A percentile compares a stretch with the other conserved stretches of the same genome.
Evolutionary conservation across 1,139 yeast species (phyloP).

Genomic region (Candida mesenterica): DNA sequence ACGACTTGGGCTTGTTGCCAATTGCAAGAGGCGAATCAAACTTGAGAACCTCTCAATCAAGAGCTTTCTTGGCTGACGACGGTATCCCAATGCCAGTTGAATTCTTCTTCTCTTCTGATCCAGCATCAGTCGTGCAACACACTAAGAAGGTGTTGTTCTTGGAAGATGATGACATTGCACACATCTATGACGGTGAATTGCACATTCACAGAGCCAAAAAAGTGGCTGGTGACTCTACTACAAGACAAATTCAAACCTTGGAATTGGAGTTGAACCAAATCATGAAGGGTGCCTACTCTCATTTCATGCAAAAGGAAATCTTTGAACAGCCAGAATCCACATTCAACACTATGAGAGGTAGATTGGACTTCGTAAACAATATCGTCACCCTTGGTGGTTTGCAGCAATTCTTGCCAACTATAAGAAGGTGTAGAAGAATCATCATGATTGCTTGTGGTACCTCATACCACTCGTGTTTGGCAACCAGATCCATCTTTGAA

Average conservation of each 20-base stretch:
- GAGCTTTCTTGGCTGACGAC: constrained; percentile 89
- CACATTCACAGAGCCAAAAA: constrained; percentile 96
- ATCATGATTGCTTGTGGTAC: constrained; percentile 99
- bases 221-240: constrained; percentile 86
- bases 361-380: constrained; percentile 85
- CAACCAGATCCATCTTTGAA: constrained; percentile 94
- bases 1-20: constrained; percentile 33
- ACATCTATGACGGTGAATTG: constrained; percentile 95
- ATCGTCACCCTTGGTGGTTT: constrained; percentile 87
- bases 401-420: constrained; percentile 77
- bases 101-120: constrained; percentile 94
- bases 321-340: constrained; percentile 98
- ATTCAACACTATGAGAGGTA: constrained; percentile 98
- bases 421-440: constrained; percentile 92
- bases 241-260: constrained; percentile 92
- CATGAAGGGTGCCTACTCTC: constrained; percentile 95
- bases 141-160: constrained; percentile 94
- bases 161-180: constrained; percentile 99
- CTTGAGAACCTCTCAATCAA: constrained; percentile 85
- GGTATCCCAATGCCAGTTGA: constrained; percentile 94
- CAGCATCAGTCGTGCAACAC: constrained; percentile 96
- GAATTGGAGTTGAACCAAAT: constrained; percentile 97
- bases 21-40: constrained; percentile 47
- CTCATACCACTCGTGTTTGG: constrained; percentile 96
- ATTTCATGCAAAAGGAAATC: constrained; percentile 98